Conservation (phyloP, 2,329 filamentous ascomycete species). For the Aaosphaeria arxii region DNA sequence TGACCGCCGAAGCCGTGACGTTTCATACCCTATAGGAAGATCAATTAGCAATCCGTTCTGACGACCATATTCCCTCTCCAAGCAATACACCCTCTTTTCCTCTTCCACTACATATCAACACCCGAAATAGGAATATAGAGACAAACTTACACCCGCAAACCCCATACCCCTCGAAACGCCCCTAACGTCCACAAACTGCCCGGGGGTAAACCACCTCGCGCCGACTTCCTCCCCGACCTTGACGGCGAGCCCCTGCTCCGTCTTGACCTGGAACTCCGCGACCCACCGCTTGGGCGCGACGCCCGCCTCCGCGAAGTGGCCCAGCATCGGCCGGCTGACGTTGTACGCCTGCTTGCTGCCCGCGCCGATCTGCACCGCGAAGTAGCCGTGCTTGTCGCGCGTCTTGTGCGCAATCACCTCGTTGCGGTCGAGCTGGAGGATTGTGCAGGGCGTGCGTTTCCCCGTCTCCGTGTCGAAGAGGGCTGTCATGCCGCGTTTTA, state of each 20-base stretch:
- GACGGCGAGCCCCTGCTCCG: slow-evolving; percentile 67
- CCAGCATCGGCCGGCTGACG: slow-evolving; percentile 76
- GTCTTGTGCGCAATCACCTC: slow-evolving; percentile 89
- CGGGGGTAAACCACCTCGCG: slow-evolving; percentile 88
- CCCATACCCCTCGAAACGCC: slow-evolving; percentile 82
- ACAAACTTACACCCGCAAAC: slow-evolving; percentile 68
- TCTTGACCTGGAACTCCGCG: slow-evolving; percentile 81
- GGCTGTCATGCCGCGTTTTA: slow-evolving; percentile 95
- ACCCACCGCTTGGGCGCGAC: slow-evolving; percentile 82
- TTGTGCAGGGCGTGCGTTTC: slow-evolving; percentile 78
- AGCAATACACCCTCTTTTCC: background rate
- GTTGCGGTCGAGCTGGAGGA: slow-evolving; percentile 89
- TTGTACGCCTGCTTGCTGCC: slow-evolving; percentile 73
- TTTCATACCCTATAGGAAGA: slow-evolving; percentile 73
- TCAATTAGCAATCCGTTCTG: background rate
- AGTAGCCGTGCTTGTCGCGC: slow-evolving; percentile 78
- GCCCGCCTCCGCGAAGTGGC: slow-evolving; percentile 80
- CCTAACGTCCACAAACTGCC: slow-evolving; percentile 85
- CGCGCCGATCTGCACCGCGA: slow-evolving; percentile 83
- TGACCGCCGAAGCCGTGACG: slow-evolving; percentile 86
- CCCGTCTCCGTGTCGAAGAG: slow-evolving; percentile 76
- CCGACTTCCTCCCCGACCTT: slow-evolving; percentile 71
- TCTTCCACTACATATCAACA: background rate
- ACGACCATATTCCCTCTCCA: no score
- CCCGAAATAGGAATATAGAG: background rate